These are phyloP conservation scores for Pyrenophora graminea DNA, from an alignment of 2,329 filamentous ascomycete species.

Conservation along the genomic window DNA sequence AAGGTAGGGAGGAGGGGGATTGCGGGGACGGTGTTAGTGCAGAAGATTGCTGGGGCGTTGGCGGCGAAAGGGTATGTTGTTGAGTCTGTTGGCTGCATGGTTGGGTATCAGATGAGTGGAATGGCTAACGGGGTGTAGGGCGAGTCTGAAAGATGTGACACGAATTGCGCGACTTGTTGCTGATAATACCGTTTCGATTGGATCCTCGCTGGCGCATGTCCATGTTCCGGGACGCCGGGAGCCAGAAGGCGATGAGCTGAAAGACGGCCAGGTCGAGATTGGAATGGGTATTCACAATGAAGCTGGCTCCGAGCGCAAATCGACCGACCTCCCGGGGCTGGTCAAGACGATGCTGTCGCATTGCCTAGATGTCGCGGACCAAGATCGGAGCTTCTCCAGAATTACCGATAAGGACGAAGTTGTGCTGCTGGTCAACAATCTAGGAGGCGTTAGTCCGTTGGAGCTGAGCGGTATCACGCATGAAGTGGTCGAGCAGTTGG, in stretches of 20 bases:
- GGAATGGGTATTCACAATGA: slow-evolving; percentile 80
- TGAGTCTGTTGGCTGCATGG: slow-evolving; percentile 14
- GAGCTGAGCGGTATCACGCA: slow-evolving; percentile 73
- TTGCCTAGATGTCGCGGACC: slow-evolving; percentile 64
- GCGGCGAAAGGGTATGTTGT: slow-evolving; percentile 66
- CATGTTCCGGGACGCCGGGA: slow-evolving; percentile 81
- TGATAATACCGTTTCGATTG: slow-evolving; percentile 80
- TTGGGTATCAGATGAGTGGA: neutral
- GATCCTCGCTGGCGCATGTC: slow-evolving; percentile 85
- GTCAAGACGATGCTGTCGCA: slow-evolving; percentile 67
- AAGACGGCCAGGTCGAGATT: slow-evolving; percentile 64
- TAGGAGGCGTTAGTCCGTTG: slow-evolving; percentile 72
- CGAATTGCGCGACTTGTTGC: slow-evolving; percentile 72
- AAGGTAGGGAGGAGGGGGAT: slow-evolving; percentile 92
- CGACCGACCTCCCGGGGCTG: slow-evolving; percentile 48
- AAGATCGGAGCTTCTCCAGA: slow-evolving; percentile 71
- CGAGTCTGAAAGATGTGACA: slow-evolving; percentile 69
- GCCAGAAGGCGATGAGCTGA: slow-evolving; percentile 62
- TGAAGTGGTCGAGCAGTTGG: slow-evolving; percentile 67
- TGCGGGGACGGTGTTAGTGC: slow-evolving; percentile 86
- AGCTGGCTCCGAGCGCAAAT: slow-evolving; percentile 51
- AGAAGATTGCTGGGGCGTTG: slow-evolving; percentile 85
- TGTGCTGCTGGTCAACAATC: slow-evolving; percentile 74
- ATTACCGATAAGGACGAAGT: slow-evolving; percentile 65
- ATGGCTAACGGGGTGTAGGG: slow-evolving; percentile 31